phyloP scores from a whole-genome alignment of 2,329 filamentous ascomycete species.

The Diaporthe aspalathi region DNA sequence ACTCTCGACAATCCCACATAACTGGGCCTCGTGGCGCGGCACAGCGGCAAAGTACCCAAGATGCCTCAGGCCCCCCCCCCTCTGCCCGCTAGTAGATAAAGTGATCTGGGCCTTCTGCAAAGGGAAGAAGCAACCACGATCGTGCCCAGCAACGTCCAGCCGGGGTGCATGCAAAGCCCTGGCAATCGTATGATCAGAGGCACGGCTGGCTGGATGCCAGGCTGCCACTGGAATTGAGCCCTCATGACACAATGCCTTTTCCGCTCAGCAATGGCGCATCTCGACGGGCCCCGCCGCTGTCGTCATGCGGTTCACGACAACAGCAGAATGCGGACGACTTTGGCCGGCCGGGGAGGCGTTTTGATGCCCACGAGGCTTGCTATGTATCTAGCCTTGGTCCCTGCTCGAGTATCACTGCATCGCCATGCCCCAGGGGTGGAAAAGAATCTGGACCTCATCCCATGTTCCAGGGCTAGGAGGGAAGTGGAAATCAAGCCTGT shows the following conservation, averaged over 20 bases:
- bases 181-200: constrained; percentile 14
- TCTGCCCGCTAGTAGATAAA: constrained; percentile 17
- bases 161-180: constrained; percentile 1
- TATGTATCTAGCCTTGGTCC: constrained; percentile 4
- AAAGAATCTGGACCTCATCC: constrained; percentile 11
- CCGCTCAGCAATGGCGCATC: background rate
- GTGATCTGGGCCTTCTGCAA: constrained; percentile 8
- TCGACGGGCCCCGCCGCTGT: constrained; percentile 18
- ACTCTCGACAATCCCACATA: constrained; percentile 14
- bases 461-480: constrained; percentile 8
- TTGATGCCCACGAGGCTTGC: constrained; percentile 16
- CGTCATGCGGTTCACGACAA: constrained; percentile 17
- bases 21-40: constrained; percentile 17
- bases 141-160: background rate
- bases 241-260: background rate
- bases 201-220: background rate
- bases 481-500: constrained; percentile 9
- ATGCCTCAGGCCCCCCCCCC: constrained; percentile 22
- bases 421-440: background rate
- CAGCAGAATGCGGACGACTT: background rate
- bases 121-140: constrained; percentile 7
- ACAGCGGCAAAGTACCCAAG: constrained; percentile 10
- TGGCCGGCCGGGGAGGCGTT: background rate
- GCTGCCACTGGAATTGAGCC: too few relatives aligned
- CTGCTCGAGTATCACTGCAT: constrained; percentile 19